Evolutionary conservation across 306 rosid species (phyloP).

Genomic region (Dryas octopetala): DNA sequence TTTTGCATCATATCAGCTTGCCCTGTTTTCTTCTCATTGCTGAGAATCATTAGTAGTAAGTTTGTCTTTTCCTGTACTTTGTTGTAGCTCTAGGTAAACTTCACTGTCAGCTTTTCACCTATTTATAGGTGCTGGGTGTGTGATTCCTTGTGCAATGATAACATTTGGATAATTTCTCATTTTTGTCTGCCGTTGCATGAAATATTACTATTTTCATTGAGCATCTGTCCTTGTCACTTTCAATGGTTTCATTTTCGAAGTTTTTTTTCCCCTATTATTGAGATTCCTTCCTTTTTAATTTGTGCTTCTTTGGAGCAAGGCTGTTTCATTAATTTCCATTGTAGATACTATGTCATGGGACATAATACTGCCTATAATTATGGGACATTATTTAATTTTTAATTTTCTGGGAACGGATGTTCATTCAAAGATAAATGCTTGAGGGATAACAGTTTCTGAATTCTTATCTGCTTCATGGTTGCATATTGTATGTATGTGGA

Average conservation of each 20-base stretch:
- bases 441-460: background rate
- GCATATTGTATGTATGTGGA: background rate
- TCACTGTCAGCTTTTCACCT: constrained; percentile 13
- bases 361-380: background rate
- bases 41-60: background rate
- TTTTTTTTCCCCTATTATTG: too few relatives aligned
- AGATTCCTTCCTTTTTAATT: background rate
- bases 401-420: background rate
- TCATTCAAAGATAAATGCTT: background rate
- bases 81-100: constrained; percentile 8
- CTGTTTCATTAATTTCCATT: background rate
- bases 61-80: background rate
- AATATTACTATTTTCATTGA: too few relatives aligned
- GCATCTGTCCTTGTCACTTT: too few relatives aligned
- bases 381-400: background rate
- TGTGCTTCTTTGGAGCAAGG: background rate
- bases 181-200: too few relatives aligned
- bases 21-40: constrained; percentile 5
- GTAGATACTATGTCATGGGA: background rate
- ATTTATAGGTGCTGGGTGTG: constrained; percentile 18
- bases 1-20: constrained; percentile 12
- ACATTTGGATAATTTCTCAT: too few relatives aligned
- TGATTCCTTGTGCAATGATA: constrained; percentile 20
- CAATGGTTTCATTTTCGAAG: too few relatives aligned
- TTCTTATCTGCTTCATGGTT: background rate